Evolutionary conservation across 768 basidiomycete genomes (phyloP), one percentile per base, ranked within the genome.

Genomic region (Lactarius vividus): DNA sequence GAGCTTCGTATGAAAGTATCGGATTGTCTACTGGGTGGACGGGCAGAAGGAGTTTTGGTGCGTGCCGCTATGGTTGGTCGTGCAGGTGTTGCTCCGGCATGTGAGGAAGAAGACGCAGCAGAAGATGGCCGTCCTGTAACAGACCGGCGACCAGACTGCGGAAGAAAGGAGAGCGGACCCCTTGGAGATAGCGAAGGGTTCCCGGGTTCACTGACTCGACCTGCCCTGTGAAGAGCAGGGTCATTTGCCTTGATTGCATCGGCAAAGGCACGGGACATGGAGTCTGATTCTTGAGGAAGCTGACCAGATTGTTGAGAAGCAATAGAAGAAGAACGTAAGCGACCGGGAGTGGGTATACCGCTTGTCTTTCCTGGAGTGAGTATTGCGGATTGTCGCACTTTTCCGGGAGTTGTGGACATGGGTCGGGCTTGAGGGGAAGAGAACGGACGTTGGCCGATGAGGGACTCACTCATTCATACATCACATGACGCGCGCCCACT

Each of bases 211-310:
- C 75, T 79, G 67, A 73, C 35, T 46, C 80, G 71, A 56, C 76
- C 76, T 61, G 79, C 70, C 59, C 87, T 84, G 74, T 92, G 91
- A 52, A 84, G 83, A 20, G 88, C 84, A 44, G 91, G 91, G 73
- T 93, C 88, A 71, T 93, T 91, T 61, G 89, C 84, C 73, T 83
- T 88, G 74, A 93, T 85, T 33, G 91, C 91, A 69, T 92, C 91
- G 52, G 82, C 85, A 69, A 93, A 88, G n/a, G 91, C 88, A 71
- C 84, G 84, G 55, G 85, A 82, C 72, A 88, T 84, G 68, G 82
- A 86, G 57, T 88, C 85, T 62, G 79, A 77, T 71, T 88, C 84
- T 60, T 73, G 66, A 33, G 75, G 71, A 39, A 76, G 69, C 37
- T 71, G 64, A 44, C 53, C 35, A 33, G 70, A 69, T 28, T 75